phyloP scores from a whole-genome alignment of 2,329 filamentous ascomycete genomes.

The Ophiostoma triangulosporum region DNA sequence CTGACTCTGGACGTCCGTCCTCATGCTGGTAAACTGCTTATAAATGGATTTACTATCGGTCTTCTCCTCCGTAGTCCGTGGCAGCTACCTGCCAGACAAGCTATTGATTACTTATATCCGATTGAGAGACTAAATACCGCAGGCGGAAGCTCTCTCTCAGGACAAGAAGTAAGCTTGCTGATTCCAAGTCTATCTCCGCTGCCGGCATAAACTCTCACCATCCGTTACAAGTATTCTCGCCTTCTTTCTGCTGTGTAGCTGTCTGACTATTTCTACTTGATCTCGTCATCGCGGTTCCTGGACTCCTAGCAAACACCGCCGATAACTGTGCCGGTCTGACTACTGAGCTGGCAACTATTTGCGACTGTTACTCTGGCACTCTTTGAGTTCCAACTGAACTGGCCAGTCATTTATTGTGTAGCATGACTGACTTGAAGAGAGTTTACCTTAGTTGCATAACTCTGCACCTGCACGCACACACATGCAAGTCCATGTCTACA shows the following conservation, averaged over 20 bases:
- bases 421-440: too few relatives aligned
- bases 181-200: background rate
- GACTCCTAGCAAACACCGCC: background rate
- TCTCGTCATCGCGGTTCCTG: background rate
- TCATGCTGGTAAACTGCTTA: too few relatives aligned
- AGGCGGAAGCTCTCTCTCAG: too few relatives aligned
- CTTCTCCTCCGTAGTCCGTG: background rate
- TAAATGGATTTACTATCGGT: background rate
- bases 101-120: background rate
- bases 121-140: constrained; percentile 1
- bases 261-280: background rate
- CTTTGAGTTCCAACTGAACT: too few relatives aligned
- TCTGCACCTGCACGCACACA: background rate
- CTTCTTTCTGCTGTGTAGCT: background rate
- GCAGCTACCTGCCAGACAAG: too few relatives aligned
- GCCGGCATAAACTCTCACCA: too few relatives aligned
- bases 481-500: background rate
- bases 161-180: background rate
- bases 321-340: background rate
- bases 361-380: too few relatives aligned
- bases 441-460: too few relatives aligned
- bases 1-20: too few relatives aligned
- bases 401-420: too few relatives aligned
- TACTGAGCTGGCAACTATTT: background rate
- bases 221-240: too few relatives aligned